Evolutionary conservation across 2,329 filamentous ascomycete species (phyloP), one percentile per base, ranked within the genome.

Genomic region (Colletotrichum endophyticum): DNA sequence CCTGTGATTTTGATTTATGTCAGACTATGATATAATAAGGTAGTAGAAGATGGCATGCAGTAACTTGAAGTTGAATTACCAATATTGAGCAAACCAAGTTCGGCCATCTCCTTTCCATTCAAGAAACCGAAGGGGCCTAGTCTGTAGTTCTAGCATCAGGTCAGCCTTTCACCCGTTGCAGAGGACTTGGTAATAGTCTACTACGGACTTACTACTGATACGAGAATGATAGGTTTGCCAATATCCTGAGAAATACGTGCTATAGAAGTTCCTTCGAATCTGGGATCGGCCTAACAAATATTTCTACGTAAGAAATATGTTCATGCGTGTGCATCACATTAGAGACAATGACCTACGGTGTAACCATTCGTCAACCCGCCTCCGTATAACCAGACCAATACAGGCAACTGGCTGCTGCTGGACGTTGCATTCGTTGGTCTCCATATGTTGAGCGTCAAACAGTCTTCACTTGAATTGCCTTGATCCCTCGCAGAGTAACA

Each of bases 351-450:
- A 34, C 69, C 4, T 56, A 71, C 61, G 1, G 61, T 71, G 9
- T 73, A 68, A 8, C 78, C 79, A 63, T 70, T 76, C 6, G 44
- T 64, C n/a, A 72, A 56, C 16, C 70, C 80, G 36, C 84, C 83
- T 36, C 88, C 88, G 78, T 92, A 89, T 25, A 93, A 91, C 91
- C 91, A 93, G 0, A 92, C 86, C 9, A 85, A 86, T 5, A 93
- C 89, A 0, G 92, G 92, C 2, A 93, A 84, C 11, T 84, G 85
- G 39, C 82, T 84, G n/a, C 80, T 79, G 62, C 81, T 76, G 53
- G 86, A n/a, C 53, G 78, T 9, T 22, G 75, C 75, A 69, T 77
- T 32, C 6, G 22, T 19, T 5, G 81, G 80, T 11, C 80, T 79
- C 62, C 81, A 74, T 25, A 82, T 79, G 63, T 82, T 83, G 39